phyloP scores from a whole-genome alignment of 306 rosid genomes.

The Erythrophleum fordii region DNA sequence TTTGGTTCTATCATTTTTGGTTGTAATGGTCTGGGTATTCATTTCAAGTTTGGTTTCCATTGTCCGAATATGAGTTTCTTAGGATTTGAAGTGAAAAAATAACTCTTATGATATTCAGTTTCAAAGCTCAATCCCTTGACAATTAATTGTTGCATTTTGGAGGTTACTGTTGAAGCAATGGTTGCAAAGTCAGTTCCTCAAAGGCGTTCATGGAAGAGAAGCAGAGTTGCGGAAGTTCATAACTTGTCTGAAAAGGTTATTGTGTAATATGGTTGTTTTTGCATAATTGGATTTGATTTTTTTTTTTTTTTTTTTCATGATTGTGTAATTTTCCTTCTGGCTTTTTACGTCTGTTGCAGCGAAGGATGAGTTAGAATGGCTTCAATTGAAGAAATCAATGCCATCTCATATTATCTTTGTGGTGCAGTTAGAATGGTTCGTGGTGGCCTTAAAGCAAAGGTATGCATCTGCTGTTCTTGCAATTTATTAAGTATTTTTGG shows the following conservation, averaged over 20 bases:
- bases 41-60: too few species aligned
- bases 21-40: too few species aligned
- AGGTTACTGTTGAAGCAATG: constrained; percentile 54
- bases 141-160: constrained; percentile 30
- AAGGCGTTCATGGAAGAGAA: constrained; percentile 64
- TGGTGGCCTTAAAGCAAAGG: constrained; percentile 81
- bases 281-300: neutral
- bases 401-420: constrained; percentile 78
- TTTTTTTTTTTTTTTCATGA: too few species aligned
- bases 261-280: neutral
- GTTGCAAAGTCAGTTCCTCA: constrained; percentile 35
- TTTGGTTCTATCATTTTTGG: too few species aligned
- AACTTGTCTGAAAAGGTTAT: constrained; percentile 74
- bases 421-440: constrained; percentile 77
- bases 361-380: constrained; percentile 90
- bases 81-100: too few species aligned
- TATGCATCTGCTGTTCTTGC: constrained; percentile 38
- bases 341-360: too few species aligned
- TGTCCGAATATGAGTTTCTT: too few species aligned
- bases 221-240: constrained; percentile 79
- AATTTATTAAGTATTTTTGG: constrained; percentile 19
- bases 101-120: neutral
- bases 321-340: neutral
- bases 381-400: constrained; percentile 75
- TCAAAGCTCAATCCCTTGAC: neutral